Conservation (phyloP, 768 basidiomycete genomes). For the Tylopilus cervinicoccineus region DNA sequence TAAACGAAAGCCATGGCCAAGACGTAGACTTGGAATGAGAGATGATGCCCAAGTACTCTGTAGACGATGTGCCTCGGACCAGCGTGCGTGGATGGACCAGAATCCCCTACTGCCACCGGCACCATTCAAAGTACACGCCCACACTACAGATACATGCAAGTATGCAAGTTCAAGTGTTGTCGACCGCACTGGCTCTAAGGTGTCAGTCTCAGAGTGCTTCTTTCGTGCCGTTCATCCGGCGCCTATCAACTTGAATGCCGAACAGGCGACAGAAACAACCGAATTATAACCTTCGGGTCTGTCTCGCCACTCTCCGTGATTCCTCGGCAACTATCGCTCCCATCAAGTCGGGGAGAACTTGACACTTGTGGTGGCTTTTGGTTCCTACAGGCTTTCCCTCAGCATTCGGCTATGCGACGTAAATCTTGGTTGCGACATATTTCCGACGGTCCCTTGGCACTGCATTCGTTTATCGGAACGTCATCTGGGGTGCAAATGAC, state of each 20-base stretch:
- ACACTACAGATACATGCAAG: no score
- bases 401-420: not conserved
- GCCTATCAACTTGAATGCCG: not conserved
- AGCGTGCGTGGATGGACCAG: no score
- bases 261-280: not conserved
- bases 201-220: no score
- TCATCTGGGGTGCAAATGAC: not conserved
- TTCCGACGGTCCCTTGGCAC: not conserved
- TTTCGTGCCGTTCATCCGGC: not conserved
- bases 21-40: no score
- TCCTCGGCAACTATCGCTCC: not conserved
- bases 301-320: not conserved
- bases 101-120: no score
- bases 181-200: no score
- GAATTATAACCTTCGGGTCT: not conserved
- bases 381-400: not conserved
- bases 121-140: no score
- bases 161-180: no score
- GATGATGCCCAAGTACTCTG: no score
- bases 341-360: not conserved
- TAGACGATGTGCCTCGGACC: no score
- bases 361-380: not conserved
- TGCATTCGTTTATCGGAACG: not conserved
- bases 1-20: not conserved
- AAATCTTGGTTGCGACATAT: not conserved